A percentile compares a stretch with the other conserved stretches of the same genome.
Conservation (phyloP, 2,329 filamentous ascomycete genomes). For the Chalaropsis thielavioides region DNA sequence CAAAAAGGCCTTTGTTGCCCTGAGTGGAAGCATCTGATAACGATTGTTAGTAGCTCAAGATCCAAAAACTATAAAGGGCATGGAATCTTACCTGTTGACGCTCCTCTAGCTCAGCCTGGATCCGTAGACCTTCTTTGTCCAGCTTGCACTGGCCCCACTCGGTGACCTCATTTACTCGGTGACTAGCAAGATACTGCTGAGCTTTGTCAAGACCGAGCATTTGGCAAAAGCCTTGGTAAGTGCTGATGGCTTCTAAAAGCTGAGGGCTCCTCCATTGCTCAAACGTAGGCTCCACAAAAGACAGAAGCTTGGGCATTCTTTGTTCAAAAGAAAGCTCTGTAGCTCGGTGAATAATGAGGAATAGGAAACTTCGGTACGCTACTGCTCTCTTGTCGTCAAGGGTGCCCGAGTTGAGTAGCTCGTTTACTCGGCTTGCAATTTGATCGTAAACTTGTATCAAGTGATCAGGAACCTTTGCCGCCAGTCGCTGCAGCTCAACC, state of each 20-base stretch:
- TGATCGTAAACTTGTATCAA: conserved; percentile 78
- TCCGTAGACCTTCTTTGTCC: conserved; percentile 61
- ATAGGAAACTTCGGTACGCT: conserved; percentile 78
- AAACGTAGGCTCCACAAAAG: conserved; percentile 71
- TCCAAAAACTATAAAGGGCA: no score
- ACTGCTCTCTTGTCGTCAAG: conserved; percentile 72
- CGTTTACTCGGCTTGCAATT: conserved; percentile 67
- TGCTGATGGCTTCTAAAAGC: conserved; percentile 54
- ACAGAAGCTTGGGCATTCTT: conserved; percentile 56
- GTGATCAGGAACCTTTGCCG: conserved; percentile 81
- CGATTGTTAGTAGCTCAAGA: no score
- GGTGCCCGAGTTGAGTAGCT: conserved; percentile 57
- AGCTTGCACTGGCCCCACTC: conserved; percentile 73
- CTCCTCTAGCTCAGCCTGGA: conserved; percentile 66
- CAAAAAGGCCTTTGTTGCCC: conserved; percentile 82
- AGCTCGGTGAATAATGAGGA: conserved; percentile 85
- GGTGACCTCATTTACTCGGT: conserved; percentile 56
- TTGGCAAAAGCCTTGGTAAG: conserved; percentile 65
- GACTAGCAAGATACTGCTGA: conserved; percentile 60
- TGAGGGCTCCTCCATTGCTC: conserved; percentile 61
- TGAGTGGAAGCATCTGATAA: conserved; percentile 53
- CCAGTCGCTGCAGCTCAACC: conserved; percentile 75
- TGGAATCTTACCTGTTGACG: conserved; percentile 41
- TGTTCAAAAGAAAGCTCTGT: conserved; percentile 55
- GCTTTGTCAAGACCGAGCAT: conserved; percentile 68